Percentiles rank a stretch among this genome's conserved stretches.
Evolutionary conservation across 2,329 filamentous ascomycete genomes (phyloP).

Genomic region (Geosmithia putterillii): DNA sequence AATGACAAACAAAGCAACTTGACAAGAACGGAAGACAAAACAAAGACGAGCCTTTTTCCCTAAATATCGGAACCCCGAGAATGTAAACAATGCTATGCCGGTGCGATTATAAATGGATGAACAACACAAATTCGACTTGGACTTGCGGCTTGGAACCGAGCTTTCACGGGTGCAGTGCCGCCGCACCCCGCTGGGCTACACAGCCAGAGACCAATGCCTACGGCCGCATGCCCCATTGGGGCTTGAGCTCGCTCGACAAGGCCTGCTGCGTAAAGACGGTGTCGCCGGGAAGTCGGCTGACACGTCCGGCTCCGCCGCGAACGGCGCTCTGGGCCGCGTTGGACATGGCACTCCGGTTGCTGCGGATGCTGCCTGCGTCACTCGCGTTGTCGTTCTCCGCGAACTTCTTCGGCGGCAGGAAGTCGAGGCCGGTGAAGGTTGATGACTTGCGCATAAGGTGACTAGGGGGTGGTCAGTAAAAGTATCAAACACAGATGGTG

Average conservation of each 20-base stretch:
- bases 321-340: slow-evolving; percentile 57
- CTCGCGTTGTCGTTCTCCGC: slow-evolving; percentile 48
- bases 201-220: too few species aligned
- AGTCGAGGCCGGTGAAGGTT: slow-evolving; percentile 70
- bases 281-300: slow-evolving; percentile 73
- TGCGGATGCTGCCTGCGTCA: slow-evolving; percentile 51
- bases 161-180: too few species aligned
- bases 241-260: slow-evolving; percentile 47
- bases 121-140: not conserved
- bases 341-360: slow-evolving; percentile 65
- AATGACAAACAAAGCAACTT: too few species aligned
- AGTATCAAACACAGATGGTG: not conserved
- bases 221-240: slow-evolving; percentile 42
- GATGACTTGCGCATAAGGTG: slow-evolving; percentile 64
- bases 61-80: not conserved
- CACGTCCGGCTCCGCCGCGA: slow-evolving; percentile 71
- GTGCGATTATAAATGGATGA: not conserved
- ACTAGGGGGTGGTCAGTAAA: slow-evolving; percentile 25
- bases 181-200: not conserved
- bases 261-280: slow-evolving; percentile 67
- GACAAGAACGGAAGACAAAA: too few species aligned
- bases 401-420: slow-evolving; percentile 67
- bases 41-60: not conserved
- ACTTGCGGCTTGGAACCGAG: not conserved
- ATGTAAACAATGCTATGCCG: not conserved